Base-by-base conservation (phyloP, 1,139 yeast species). In the Kurtzmaniella natalensis region DNA sequence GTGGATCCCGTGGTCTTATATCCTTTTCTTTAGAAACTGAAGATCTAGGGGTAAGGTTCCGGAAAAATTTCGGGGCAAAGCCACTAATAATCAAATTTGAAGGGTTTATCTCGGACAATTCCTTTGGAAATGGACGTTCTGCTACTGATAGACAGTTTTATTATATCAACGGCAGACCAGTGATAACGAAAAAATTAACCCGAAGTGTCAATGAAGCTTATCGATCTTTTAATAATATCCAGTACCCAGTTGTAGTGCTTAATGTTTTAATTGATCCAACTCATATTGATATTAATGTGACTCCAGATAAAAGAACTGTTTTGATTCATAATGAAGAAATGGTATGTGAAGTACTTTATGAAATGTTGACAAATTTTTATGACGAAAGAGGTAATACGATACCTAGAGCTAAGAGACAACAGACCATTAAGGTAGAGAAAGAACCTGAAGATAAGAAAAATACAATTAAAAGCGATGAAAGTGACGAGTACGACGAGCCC, bases 231-330 rank as follows among this genome's bases (percentile, higher is more conserved):
- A 89, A 87, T 47, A 72, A 77, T 44, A 66, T 79, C 4, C 96
- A 88, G 49, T 70, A 53, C 36, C 98, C 98, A 0, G 74, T 77
- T n/a, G 67, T 84, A 34, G 62, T 88, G 1, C 49, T 86, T 2
- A 70, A 94, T 53, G 46, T 92, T 23, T 50, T 51, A 7, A 54
- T 87, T 9, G 69, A 72, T 29, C 67, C 82, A 0, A 49, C 55
- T 16, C 61, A 66, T 16, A 55, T 85, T 24, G 99, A 92, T 58
- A 70, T 92, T 14, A 92, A 92, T 55, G 82, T 94, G 1, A 80
- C 95, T 0, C 98, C 98, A 0, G 96, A 92, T 51, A 92, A 92
- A 51, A 64, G 94, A 31, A 73, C 78, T 3, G 67, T 92, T 2
- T 51, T 86, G 45, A 52, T 92, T 1, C 89, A 82, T 37, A 69